phyloP scores from a whole-genome alignment of 2,329 filamentous ascomycete genomes.

The Pseudocercospora pini-densiflorae region DNA sequence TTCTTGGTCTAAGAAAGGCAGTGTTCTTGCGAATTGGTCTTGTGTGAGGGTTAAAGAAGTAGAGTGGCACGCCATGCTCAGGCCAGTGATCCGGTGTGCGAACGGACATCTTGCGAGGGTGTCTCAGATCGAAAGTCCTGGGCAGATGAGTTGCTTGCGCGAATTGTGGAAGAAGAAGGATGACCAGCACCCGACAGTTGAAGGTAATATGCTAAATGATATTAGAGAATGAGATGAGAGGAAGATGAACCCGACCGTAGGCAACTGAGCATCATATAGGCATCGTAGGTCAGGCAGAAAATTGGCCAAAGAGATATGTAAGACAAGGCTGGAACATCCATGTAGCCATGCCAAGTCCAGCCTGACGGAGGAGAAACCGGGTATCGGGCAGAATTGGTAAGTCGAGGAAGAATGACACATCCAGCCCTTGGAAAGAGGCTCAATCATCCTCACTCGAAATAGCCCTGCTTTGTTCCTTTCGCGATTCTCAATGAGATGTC shows the following conservation, averaged over 20 bases:
- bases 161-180: neutral
- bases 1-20: neutral
- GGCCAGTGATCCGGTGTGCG: neutral
- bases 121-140: neutral
- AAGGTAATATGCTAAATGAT: neutral
- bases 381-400: neutral
- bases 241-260: neutral
- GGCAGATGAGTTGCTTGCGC: neutral
- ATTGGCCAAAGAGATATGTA: neutral
- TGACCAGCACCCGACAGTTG: neutral
- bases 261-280: neutral
- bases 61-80: neutral
- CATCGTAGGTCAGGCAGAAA: neutral
- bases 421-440: neutral
- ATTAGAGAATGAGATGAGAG: conserved; percentile 2
- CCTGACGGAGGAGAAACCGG: neutral
- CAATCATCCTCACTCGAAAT: neutral
- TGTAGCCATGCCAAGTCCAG: neutral
- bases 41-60: neutral
- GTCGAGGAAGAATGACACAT: neutral
- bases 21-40: neutral
- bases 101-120: neutral
- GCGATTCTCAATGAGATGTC: neutral
- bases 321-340: neutral
- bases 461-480: neutral